Evolutionary conservation across 2,329 filamentous ascomycete genomes (phyloP).

Genomic region (Verticillium dahliae): DNA sequence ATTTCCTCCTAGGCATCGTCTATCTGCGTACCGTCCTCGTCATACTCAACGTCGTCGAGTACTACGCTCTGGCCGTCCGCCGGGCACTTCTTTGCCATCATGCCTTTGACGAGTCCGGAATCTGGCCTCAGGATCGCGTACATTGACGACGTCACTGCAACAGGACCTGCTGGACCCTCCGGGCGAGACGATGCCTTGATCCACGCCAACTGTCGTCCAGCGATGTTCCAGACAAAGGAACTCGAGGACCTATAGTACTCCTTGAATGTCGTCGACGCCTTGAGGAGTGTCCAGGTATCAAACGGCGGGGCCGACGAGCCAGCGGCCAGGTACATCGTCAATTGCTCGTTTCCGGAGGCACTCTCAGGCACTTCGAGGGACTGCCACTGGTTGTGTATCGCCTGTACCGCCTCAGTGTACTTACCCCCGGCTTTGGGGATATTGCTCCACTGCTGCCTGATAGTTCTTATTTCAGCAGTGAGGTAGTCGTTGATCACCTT

Average conservation of each 20-base stretch:
- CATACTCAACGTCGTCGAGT: conserved; percentile 4
- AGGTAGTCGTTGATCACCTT: conserved; percentile 26
- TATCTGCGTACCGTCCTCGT: conserved; percentile 3
- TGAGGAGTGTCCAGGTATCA: conserved; percentile 40
- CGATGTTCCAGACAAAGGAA: conserved; percentile 39
- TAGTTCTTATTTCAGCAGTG: conserved; percentile 20
- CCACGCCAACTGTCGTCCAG: conserved; percentile 38
- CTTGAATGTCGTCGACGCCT: conserved; percentile 42
- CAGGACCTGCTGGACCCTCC: conserved; percentile 9
- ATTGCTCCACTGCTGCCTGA: conserved; percentile 25
- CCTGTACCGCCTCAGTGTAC: conserved; percentile 20
- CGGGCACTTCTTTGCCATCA: conserved; percentile 10
- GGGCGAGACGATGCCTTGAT: conserved; percentile 33
- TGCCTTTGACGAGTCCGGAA: conserved; percentile 15
- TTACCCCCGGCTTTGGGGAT: conserved; percentile 11
- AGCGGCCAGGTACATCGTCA: conserved; percentile 13
- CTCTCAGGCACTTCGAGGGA: conserved; percentile 28
- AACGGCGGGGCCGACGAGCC: conserved; percentile 17
- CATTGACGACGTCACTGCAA: conserved; percentile 27
- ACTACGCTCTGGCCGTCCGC: not conserved
- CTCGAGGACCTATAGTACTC: conserved; percentile 18
- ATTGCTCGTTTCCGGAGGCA: conserved; percentile 15
- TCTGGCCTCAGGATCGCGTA: conserved; percentile 30
- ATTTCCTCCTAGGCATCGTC: not conserved
- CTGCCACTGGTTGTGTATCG: conserved; percentile 33